Base-by-base conservation (phyloP, 2,329 filamentous ascomycete genomes). In the Penicillium carneum region DNA sequence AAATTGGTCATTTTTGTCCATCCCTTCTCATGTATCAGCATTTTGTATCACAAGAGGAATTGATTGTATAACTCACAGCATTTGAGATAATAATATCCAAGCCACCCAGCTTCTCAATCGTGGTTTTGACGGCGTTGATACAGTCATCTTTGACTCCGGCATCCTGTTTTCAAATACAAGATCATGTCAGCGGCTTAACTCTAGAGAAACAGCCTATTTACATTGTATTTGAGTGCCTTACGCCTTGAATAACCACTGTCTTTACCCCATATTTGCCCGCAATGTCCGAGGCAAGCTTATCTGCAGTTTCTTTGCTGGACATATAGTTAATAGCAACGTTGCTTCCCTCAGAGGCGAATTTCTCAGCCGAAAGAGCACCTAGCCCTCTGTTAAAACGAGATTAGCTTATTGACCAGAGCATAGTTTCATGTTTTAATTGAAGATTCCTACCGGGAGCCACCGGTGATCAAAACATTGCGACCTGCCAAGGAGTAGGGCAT, bases 31-130 rank as follows among this genome's bases (percentile, higher is more conserved):
- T 18, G 7, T 5, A 18, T 53, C 11, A 60, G 54, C 26, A 53
- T 29, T 18, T 10, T 14, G 5, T 10, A 41, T 11, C 31, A 8
- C 16, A 60, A 11, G 16, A 23, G 11, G 14, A 9, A 16, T 23
- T 6, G 29, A 2, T 11, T 1, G 20, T 12, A 48, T 38, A 43
- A 62, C 81, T 48, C 70, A 87, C 85, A 18, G 89, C 90, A 75
- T 95, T 95, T 2, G 89, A 90, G 69, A 94, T 86, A 47, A 95
- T 81, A 42, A 92, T 83, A 77, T 95, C 91, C n/a, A 95, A 75
- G 1, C 88, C 86, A 4, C 88, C 90, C 64, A 92, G 82, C n/a
- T 76, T 77, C 29, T 83, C 77, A 49, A 88, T 81, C 1, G 86
- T 84, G 46, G 88, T 83, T 18, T 83, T 76, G 0, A 93, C 85